Base-by-base conservation (phyloP, 1,284 basidiomycete species). In the Sporisorium sorghi region DNA sequence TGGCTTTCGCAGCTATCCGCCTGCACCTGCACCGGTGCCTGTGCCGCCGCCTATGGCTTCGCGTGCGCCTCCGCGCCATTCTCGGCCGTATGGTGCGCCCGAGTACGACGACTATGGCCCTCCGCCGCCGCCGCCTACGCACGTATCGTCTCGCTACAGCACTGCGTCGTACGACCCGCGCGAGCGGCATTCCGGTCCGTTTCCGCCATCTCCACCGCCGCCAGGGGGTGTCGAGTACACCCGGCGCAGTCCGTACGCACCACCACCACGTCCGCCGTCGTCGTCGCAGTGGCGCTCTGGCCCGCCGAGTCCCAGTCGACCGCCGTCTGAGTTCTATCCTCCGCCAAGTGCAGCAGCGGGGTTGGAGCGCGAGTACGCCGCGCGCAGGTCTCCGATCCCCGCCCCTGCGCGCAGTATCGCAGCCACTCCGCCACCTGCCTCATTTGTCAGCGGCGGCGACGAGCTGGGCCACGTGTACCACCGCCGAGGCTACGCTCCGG, bases 21-120 rank as follows among this genome's bases (percentile, higher is more conserved):
- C 57, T 2, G 51, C 54, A n/a, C 54, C 9, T 1, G n/a, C 37
- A 40, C 37, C 54, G n/a, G 61, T 33, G 11, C 35, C 32, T 4
- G 32, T 57, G 53, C 37, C 54, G n/a, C 54, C 42, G 11, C 35
- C 32, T 4, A 37, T 57, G 53, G 43, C 48, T 37, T 21, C 50
- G 23, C 58, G 49, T 14, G 47, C 50, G 28, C 33, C 59, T 23
- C 66, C 46, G 1, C 26, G 42, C 3, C 56, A 58, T 19, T 51
- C 59, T 30, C 49, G 55, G 12, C 21, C 58, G 0, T 62, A 58
- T 26, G 66, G 46, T 19, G 39, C 53, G 14, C 53, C 48, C 24
- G 64, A 60, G 9, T 58, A 69, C 14, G 66, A 62, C 35, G 55
- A 54, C 8, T 58, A 58, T 21, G 55, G 30, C 17, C 26, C 56